Evolutionary conservation across 2,329 filamentous ascomycete genomes (phyloP), one percentile per base, ranked within the genome.

Genomic region (Diaporthe citrichinensis): DNA sequence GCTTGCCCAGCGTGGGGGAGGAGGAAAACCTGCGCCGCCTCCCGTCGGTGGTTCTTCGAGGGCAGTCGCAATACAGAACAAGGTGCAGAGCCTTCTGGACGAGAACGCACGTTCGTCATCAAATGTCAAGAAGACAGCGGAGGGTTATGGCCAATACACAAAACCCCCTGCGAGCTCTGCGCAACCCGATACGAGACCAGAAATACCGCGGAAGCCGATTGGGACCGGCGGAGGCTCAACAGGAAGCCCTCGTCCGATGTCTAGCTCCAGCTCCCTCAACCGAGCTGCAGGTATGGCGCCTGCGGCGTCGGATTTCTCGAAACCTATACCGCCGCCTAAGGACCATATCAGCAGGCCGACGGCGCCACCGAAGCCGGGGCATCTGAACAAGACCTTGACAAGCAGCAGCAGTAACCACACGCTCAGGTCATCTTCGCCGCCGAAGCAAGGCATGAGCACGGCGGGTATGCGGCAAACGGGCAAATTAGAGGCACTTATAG

Each of bases 121-220:
- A 1, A 85, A 86, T 20, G 89, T 91, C 39, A 92, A 92, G 78
- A 85, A 88, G 68, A 98, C 95, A 0, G 96, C 96, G 0, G 93
- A 96, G 78, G 96, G 96, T 0, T 98, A 98, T 82, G 97, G 97
- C 10, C 93, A 93, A 76, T 98, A 94, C 83, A 95, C 96, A 28
- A 94, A 92, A 77, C 83, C 84, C 3, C 83, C 85, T 6, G 80
- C 83, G 23, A 80, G 82, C 5, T 80, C 82, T n/a, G 83, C 78
- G 77, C 85, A 83, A 69, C 57, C 80, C 28, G 86, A 85, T 77
- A 77, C 84, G 36, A 78, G 84, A 0, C 88, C 88, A 3, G 84
- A 85, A 31, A 81, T 90, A 17, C 87, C 88, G 9, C 84, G 88
- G 34, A 93, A 93, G 80, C 88, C 89, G 3, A 79, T 90, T 14